A percentile compares a stretch with the other conserved stretches of the same genome.
Evolutionary conservation across 352 stramenopile genomes (phyloP).

Genomic region (Aphanomyces cochlioides): DNA sequence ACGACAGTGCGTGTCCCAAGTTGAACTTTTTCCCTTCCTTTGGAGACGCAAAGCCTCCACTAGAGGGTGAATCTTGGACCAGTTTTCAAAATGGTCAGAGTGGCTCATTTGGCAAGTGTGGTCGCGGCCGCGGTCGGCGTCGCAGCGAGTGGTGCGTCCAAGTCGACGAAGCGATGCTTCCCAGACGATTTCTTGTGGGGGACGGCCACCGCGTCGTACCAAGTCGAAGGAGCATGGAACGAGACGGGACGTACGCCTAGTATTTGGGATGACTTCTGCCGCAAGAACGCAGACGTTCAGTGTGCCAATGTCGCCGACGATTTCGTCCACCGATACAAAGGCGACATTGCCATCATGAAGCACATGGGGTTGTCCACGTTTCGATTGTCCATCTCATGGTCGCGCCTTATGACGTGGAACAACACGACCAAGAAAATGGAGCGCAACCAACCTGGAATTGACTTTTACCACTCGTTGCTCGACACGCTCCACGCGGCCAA

Average conservation of each 20-base stretch:
- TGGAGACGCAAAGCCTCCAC: too few relatives aligned
- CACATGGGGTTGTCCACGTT: slow-evolving; percentile 88
- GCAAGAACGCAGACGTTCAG: slow-evolving; percentile 53
- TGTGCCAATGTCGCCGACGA: slow-evolving; percentile 91
- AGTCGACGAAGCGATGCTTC: slow-evolving; percentile 44
- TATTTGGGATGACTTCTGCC: slow-evolving; percentile 94
- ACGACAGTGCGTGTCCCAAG: too few relatives aligned
- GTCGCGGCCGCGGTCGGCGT: neutral
- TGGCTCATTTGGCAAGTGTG: too few relatives aligned
- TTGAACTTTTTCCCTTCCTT: too few relatives aligned
- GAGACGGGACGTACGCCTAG: slow-evolving; percentile 66
- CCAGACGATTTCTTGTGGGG: slow-evolving; percentile 81
- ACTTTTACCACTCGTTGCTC: slow-evolving; percentile 92
- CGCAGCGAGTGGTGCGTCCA: neutral
- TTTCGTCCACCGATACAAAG: slow-evolving; percentile 86
- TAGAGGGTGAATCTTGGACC: too few relatives aligned
- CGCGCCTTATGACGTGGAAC: slow-evolving; percentile 85
- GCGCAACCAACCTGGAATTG: slow-evolving; percentile 82
- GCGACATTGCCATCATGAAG: slow-evolving; percentile 92
- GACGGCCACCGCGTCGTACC: slow-evolving; percentile 86
- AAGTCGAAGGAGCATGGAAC: slow-evolving; percentile 90
- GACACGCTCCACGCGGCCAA: slow-evolving; percentile 65
- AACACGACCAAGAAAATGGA: slow-evolving; percentile 38
- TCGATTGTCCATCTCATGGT: slow-evolving; percentile 93
- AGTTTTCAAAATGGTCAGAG: too few relatives aligned